Percentiles rank a stretch among this genome's conserved stretches.
These are phyloP conservation scores for Hymenoscyphus albidus DNA, from an alignment of 2,329 filamentous ascomycete species.

Conservation along the genomic window DNA sequence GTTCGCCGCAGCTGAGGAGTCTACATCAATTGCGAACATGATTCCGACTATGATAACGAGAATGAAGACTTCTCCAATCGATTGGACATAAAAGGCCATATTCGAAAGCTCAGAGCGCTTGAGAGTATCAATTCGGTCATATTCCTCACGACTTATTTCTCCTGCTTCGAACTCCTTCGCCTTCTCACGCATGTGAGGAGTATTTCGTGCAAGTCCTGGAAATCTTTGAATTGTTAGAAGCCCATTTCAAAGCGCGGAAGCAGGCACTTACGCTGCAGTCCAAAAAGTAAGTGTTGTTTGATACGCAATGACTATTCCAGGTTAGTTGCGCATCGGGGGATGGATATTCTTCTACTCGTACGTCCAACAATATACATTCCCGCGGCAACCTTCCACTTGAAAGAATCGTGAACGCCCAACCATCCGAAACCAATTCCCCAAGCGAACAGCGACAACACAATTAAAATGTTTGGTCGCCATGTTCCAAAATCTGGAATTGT, in stretches of 20 bases:
- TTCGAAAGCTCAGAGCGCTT: slow-evolving; percentile 63
- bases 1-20: slow-evolving; percentile 56
- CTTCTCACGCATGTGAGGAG: slow-evolving; percentile 45
- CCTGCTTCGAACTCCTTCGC: slow-evolving; percentile 48
- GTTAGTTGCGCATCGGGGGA: slow-evolving; percentile 3
- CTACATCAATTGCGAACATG: slow-evolving; percentile 57
- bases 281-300: slow-evolving; percentile 66
- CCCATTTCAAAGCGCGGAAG: neutral
- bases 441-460: slow-evolving; percentile 56
- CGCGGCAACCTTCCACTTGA: slow-evolving; percentile 56
- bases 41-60: slow-evolving; percentile 62
- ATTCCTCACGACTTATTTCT: slow-evolving; percentile 53
- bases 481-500: slow-evolving; percentile 61
- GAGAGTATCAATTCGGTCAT: slow-evolving; percentile 58
- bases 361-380: slow-evolving; percentile 61
- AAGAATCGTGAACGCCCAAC: slow-evolving; percentile 58
- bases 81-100: slow-evolving; percentile 61
- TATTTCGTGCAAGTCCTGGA: slow-evolving; percentile 53
- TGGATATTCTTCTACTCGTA: slow-evolving; percentile 10
- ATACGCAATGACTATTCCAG: slow-evolving; percentile 48
- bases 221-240: slow-evolving; percentile 36
- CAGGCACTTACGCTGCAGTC: slow-evolving; percentile 49
- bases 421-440: slow-evolving; percentile 64
- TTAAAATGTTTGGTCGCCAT: slow-evolving; percentile 59
- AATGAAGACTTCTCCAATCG: slow-evolving; percentile 57